phyloP scores from a whole-genome alignment of 1,139 yeast genomes.

The Zygotorulaspora mrakii region DNA sequence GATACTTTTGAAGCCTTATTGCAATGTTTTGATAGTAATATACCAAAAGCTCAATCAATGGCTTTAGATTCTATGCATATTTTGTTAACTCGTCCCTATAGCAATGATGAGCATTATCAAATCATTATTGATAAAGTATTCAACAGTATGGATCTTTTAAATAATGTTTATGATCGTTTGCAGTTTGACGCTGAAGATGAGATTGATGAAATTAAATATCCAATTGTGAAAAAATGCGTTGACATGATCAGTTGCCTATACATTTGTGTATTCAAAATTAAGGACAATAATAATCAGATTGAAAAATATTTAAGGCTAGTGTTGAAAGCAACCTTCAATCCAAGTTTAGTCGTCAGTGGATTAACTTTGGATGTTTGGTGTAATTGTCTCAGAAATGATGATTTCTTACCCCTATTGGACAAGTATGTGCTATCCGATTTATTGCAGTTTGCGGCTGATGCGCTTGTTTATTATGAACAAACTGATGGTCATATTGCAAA shows the following conservation, averaged over 20 bases:
- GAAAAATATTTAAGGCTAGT: slow-evolving; percentile 66
- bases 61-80: slow-evolving; percentile 91
- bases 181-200: slow-evolving; percentile 64
- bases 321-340: slow-evolving; percentile 74
- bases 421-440: slow-evolving; percentile 57
- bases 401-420: slow-evolving; percentile 44
- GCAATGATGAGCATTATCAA: slow-evolving; percentile 66
- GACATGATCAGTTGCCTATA: slow-evolving; percentile 92
- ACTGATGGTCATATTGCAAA: slow-evolving; percentile 63
- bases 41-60: slow-evolving; percentile 66
- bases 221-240: slow-evolving; percentile 80
- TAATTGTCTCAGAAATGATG: slow-evolving; percentile 77
- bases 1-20: slow-evolving; percentile 65
- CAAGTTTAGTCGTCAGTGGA: slow-evolving; percentile 86
- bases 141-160: slow-evolving; percentile 64
- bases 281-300: slow-evolving; percentile 32
- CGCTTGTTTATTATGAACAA: slow-evolving; percentile 70
- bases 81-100: slow-evolving; percentile 76
- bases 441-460: slow-evolving; percentile 71
- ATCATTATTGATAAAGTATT: slow-evolving; percentile 79
- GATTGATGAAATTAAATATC: slow-evolving; percentile 73
- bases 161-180: slow-evolving; percentile 60
- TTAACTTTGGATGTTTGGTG: slow-evolving; percentile 94
- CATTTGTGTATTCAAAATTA: slow-evolving; percentile 43
- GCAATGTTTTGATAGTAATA: slow-evolving; percentile 58